Conservation (phyloP, 805 yeast genomes). For the Lipomyces yamadae region DNA sequence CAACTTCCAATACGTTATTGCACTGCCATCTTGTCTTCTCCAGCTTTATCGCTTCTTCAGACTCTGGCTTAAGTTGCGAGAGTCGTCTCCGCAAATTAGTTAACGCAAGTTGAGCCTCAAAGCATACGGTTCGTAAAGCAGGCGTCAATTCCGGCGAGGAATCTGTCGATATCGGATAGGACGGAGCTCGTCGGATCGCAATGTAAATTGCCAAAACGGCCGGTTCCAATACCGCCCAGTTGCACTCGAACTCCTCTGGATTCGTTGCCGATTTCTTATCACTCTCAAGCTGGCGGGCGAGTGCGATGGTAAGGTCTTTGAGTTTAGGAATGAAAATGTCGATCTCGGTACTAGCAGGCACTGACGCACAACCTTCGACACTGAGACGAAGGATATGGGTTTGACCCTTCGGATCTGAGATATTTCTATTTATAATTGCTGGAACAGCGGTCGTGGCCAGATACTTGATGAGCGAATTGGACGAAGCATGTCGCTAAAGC, state of each 20-base stretch:
- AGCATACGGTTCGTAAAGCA: conserved; percentile 20
- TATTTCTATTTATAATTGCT: conserved; percentile 19
- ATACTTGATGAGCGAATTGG: conserved; percentile 25
- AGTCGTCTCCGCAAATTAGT: conserved; percentile 13
- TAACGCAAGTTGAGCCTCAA: conserved; percentile 25
- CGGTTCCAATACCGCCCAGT: conserved; percentile 34
- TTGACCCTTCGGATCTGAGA: conserved; percentile 4
- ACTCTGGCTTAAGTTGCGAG: not conserved
- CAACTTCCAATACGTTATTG: conserved; percentile 23
- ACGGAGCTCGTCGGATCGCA: conserved; percentile 22
- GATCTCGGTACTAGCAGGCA: conserved; percentile 29
- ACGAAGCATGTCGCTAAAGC: conserved; percentile 21
- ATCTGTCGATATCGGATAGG: conserved; percentile 34
- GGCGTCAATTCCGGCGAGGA: conserved; percentile 33
- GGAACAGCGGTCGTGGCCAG: conserved; percentile 25
- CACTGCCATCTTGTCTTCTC: conserved; percentile 27
- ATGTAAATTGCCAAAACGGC: conserved; percentile 26
- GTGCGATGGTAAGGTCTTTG: conserved; percentile 18
- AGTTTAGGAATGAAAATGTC: conserved; percentile 29
- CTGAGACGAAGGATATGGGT: conserved; percentile 28
- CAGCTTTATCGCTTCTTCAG: not conserved
- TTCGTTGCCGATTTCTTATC: not conserved
- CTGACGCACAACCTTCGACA: conserved; percentile 30
- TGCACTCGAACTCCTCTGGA: conserved; percentile 5
- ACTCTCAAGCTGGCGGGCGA: conserved; percentile 3